Base-by-base conservation (phyloP, 768 basidiomycete species). In the Gyrodon lividus region DNA sequence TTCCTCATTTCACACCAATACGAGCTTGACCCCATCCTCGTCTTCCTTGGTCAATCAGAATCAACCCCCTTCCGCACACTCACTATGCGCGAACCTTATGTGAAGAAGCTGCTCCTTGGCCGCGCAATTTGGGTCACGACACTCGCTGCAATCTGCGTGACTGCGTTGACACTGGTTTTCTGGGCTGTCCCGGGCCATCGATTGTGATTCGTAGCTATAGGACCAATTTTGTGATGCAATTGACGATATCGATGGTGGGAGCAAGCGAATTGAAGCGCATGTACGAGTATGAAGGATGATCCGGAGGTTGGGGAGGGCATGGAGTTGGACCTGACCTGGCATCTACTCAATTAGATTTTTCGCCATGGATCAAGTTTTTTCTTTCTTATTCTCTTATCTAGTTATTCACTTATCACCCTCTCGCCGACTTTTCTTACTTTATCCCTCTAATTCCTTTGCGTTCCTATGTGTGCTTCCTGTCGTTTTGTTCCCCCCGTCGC, bases 31-130 rank as follows among this genome's bases (percentile, higher is more conserved):
- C 97, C 97, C 10, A 76, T 98, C 62, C 86, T 98, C 58, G 89
- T 98, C 57, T 91, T 98, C 74, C 72, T 98, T 62, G 86, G 86
- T 54, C 90, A 91, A 68, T 95, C 93, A 39, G 97, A 98, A 69
- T 97, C 95, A 35, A 97, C 94, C 10, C 95, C 96, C 2, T 98
- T 98, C 83, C 86, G 90, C 50, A 92, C 92, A 5, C 86, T 98
- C 47, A 80, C 78, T 38, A 93, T 99, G 50, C 84, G 87, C 47
- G 96, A 99, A 70, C 89, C 89, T 23, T 98, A 98, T 66, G 95
- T 99, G 59, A 84, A 82, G 72, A 95, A 92, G 68, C 77, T 99
- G 13, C 79, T 98, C 7, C 66, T 92, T 16, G 89, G 92, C 9
- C 86, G 97, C 30, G 92, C 95, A 7, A 80, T 96, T 50, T 97